Conservation (phyloP, 2,329 filamentous ascomycete genomes). For the Lachnellula hyalina region DNA sequence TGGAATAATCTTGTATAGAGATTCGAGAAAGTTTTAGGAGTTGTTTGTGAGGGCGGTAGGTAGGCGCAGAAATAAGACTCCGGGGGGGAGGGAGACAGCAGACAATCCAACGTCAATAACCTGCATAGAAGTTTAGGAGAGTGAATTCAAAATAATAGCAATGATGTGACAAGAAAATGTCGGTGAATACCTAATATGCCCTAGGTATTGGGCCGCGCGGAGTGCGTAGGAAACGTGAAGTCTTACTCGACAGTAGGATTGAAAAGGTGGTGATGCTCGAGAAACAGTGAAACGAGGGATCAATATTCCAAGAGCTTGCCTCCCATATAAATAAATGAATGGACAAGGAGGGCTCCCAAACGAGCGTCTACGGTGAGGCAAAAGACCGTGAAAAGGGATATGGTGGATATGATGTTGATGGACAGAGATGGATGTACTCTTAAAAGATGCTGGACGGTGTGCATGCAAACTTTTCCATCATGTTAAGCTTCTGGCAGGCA, state of each 20-base stretch:
- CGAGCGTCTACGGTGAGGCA: not conserved
- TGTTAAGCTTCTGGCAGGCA: not conserved
- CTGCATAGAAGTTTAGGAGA: no score
- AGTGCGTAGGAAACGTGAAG: no score
- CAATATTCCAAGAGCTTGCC: not conserved
- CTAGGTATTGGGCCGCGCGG: no score
- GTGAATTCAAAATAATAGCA: no score
- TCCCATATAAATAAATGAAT: not conserved
- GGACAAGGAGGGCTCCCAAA: not conserved
- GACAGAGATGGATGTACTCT: not conserved
- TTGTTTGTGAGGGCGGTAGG: not conserved
- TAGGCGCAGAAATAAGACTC: not conserved
- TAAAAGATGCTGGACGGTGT: not conserved
- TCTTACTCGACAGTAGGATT: not conserved
- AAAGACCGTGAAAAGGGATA: not conserved
- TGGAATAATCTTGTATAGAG: not conserved
- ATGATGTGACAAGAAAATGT: no score
- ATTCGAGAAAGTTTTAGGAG: not conserved
- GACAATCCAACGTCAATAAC: no score
- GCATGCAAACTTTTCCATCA: not conserved
- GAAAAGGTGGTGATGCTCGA: not conserved
- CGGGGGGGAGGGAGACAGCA: no score
- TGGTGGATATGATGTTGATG: not conserved
- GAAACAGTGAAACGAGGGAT: not conserved
- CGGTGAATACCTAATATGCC: no score